These are phyloP conservation scores for Saccharata proteae DNA, from an alignment of 2,329 filamentous ascomycete species.

Conservation along the genomic window DNA sequence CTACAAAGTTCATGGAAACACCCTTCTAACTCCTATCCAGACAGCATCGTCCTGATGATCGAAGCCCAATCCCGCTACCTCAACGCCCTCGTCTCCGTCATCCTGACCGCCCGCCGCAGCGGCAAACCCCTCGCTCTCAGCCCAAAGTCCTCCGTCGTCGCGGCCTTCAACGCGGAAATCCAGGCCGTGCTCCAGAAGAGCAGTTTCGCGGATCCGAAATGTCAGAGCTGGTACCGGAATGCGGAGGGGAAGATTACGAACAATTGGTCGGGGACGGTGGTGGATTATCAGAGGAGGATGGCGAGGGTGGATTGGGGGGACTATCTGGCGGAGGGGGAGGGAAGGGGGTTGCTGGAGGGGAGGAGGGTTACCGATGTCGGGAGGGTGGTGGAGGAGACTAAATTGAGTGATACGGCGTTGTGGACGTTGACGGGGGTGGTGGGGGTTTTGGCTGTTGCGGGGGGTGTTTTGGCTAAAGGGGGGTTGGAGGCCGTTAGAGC, in stretches of 20 bases:
- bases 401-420: conserved; percentile 26
- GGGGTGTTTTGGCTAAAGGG: too few relatives aligned
- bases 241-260: conserved; percentile 43
- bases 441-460: too few relatives aligned
- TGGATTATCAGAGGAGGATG: conserved; percentile 42
- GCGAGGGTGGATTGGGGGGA: conserved; percentile 33
- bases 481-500: too few relatives aligned
- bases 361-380: conserved; percentile 27
- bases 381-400: conserved; percentile 33
- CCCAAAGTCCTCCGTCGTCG: conserved; percentile 29
- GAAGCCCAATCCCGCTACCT: conserved; percentile 46
- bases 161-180: conserved; percentile 34
- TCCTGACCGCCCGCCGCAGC: conserved; percentile 32
- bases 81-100: conserved; percentile 35
- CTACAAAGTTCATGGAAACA: too few relatives aligned
- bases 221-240: conserved; percentile 46
- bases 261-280: conserved; percentile 42
- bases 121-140: conserved; percentile 32
- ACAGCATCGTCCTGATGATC: conserved; percentile 50
- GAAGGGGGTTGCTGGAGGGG: conserved; percentile 19
- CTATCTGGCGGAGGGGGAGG: conserved; percentile 26
- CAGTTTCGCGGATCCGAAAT: conserved; percentile 43
- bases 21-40: too few relatives aligned
- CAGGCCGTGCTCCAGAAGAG: conserved; percentile 32
- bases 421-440: too few relatives aligned